Conservation (phyloP, 108 stramenopile genomes). For the Cyclotella choctawhatcheeana region DNA sequence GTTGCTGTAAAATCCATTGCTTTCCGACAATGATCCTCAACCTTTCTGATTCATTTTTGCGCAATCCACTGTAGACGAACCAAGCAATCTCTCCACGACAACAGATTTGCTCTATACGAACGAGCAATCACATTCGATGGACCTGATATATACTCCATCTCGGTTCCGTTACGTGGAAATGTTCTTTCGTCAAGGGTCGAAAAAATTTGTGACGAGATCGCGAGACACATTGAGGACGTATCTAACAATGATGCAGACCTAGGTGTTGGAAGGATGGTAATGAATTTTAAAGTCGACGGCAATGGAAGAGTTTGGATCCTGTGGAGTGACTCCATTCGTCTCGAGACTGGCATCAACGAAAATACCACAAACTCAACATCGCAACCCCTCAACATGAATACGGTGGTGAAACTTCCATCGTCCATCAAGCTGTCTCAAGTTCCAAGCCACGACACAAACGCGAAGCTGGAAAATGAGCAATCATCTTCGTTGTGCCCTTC, state of each 20-base stretch:
- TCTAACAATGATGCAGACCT: slow-evolving; percentile 8
- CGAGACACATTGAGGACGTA: slow-evolving; percentile 71
- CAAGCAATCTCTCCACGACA: slow-evolving; percentile 72
- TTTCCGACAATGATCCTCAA: no score
- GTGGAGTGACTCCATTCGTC: slow-evolving; percentile 54
- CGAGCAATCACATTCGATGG: slow-evolving; percentile 85
- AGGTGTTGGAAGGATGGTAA: slow-evolving; percentile 68
- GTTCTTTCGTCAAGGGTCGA: slow-evolving; percentile 71
- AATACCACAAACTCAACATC: not conserved
- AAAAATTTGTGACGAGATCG: slow-evolving; percentile 73
- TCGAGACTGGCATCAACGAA: slow-evolving; percentile 23
- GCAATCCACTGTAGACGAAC: slow-evolving; percentile 56
- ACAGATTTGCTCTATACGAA: slow-evolving; percentile 80
- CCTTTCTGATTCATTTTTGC: not conserved
- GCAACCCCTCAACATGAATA: slow-evolving; percentile 65
- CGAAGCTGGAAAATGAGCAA: slow-evolving; percentile 46
- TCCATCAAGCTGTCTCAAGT: slow-evolving; percentile 61
- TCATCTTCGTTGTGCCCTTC: slow-evolving; percentile 59
- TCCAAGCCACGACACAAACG: slow-evolving; percentile 53
- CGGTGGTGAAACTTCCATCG: slow-evolving; percentile 62
- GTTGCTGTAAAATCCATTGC: not conserved
- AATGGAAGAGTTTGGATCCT: slow-evolving; percentile 64
- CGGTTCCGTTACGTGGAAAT: slow-evolving; percentile 70
- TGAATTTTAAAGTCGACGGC: slow-evolving; percentile 90
- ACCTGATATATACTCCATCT: slow-evolving; percentile 73